Base-by-base conservation (phyloP, 805 yeast genomes). In the Candida glaebosa region DNA sequence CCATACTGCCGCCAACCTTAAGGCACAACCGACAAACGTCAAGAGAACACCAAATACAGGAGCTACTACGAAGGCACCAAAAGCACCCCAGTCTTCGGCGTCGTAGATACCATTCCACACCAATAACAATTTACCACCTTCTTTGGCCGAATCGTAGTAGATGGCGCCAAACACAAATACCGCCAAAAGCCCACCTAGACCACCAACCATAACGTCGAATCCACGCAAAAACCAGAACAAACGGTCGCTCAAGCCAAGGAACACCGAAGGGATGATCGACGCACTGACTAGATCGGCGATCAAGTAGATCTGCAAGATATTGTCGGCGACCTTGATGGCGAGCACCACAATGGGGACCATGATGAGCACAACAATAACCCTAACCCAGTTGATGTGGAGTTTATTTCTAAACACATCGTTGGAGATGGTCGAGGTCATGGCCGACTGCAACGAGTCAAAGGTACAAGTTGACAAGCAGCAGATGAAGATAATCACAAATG, bases 31-130 rank as follows among this genome's bases (percentile, higher is more conserved):
- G 20, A 69, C 52, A 10, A 77, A 60, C 2, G 86, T 81, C 46
- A 82, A 67, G 4, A 83, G 46, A 2, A 89, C 48, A 8, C 91
- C 88, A 19, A 91, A 95, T 31, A 82, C 72, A 4, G 96, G 96
- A 1, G 96, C 93, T 47, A 83, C 85, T 5, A 86, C 91, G 63
- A 90, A 90, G 2, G 96, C 96, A 18, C 96, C 97, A 66, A 90
- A 90, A 0, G 95, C 82, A 53, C 95, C 87, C 96, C 96, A 90
- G 57, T 90, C 96, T 38, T 74, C 76, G 4, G 76, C 68, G 46
- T 74, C 68, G 55, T 90, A 90, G 19, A 90, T 66, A 34, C 97
- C 96, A 53, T 84, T 81, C 79, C 82, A 78, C 40, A 90, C 71
- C 44, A 90, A 67, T 39, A 90, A 65, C 39, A 90, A 71, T 46